phyloP scores from a whole-genome alignment of 306 rosid genomes.

The Acacia confusa region DNA sequence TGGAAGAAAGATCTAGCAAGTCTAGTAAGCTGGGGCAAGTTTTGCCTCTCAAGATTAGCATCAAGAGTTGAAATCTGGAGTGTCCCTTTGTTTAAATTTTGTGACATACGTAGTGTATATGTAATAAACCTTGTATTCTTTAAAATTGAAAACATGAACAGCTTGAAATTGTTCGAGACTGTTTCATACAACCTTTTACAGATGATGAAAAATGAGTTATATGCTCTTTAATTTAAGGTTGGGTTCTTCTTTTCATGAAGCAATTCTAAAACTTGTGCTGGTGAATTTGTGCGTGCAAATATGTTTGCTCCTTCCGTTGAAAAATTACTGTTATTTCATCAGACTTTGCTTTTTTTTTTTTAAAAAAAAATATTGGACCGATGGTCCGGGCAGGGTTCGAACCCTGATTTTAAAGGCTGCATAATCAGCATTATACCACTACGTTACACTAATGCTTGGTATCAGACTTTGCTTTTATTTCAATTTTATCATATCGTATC shows the following conservation, averaged over 20 bases:
- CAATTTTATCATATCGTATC: too few species aligned
- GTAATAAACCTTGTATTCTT: conserved; percentile 55
- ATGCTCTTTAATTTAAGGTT: background rate
- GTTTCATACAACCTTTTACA: conserved; percentile 9
- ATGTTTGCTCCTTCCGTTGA: too few species aligned
- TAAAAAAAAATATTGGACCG: too few species aligned
- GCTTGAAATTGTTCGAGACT: conserved; percentile 37
- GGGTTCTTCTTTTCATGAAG: background rate
- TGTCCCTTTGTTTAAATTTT: conserved; percentile 25
- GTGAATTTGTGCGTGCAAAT: too few species aligned
- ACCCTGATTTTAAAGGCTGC: too few species aligned
- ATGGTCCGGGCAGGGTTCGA: too few species aligned
- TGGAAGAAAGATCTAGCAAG: background rate
- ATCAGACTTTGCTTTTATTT: too few species aligned
- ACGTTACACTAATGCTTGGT: too few species aligned
- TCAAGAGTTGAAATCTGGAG: conserved; percentile 7
- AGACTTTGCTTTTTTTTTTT: too few species aligned
- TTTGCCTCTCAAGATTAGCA: conserved; percentile 11
- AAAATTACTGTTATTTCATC: too few species aligned
- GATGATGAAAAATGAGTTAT: conserved; percentile 8
- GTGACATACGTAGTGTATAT: conserved; percentile 56
- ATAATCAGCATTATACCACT: too few species aligned
- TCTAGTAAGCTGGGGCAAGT: conserved; percentile 10
- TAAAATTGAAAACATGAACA: conserved; percentile 44
- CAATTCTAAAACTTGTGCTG: too few species aligned